Conservation (phyloP, 345 rosid genomes). For the Populus davidiana region DNA sequence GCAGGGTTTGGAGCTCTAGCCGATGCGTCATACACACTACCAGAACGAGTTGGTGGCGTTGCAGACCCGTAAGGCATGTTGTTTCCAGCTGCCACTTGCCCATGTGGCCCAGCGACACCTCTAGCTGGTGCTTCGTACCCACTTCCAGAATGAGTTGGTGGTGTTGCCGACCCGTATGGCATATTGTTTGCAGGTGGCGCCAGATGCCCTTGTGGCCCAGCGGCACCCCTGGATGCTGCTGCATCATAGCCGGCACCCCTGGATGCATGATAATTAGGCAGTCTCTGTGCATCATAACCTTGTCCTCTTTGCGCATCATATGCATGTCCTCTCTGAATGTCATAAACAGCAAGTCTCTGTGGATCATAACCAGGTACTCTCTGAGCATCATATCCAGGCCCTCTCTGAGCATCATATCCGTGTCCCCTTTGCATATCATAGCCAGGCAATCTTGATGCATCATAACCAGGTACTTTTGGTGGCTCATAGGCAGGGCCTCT, state of each 20-base stretch:
- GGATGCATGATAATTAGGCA: constrained; percentile 19
- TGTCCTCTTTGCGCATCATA: constrained; percentile 30
- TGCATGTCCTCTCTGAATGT: constrained; percentile 32
- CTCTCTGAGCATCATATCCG: constrained; percentile 13
- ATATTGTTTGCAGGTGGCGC: constrained; percentile 31
- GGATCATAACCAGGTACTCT: constrained; percentile 26
- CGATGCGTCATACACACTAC: constrained; percentile 38
- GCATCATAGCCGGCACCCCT: constrained; percentile 40
- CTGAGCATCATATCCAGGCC: constrained; percentile 18
- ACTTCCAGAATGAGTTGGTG: constrained; percentile 43
- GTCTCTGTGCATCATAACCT: constrained; percentile 31
- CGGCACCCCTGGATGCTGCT: constrained; percentile 31
- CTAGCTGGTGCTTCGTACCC: constrained; percentile 45
- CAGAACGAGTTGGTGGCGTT: constrained; percentile 50
- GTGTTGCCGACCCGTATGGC: constrained; percentile 58
- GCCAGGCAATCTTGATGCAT: constrained; percentile 7
- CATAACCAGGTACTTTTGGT: constrained; percentile 37
- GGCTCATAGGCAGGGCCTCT: constrained; percentile 35
- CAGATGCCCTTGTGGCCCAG: constrained; percentile 38
- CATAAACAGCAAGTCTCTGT: constrained; percentile 17
- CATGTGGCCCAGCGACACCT: constrained; percentile 36
- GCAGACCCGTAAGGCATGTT: constrained; percentile 54
- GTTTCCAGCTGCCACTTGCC: constrained; percentile 35
- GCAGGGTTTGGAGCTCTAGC: constrained; percentile 53
- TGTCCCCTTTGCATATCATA: constrained; percentile 18